Evolutionary conservation across 257 asterid species (phyloP), one percentile per base, ranked within the genome.

Genomic region (Buddleja alternifolia): DNA sequence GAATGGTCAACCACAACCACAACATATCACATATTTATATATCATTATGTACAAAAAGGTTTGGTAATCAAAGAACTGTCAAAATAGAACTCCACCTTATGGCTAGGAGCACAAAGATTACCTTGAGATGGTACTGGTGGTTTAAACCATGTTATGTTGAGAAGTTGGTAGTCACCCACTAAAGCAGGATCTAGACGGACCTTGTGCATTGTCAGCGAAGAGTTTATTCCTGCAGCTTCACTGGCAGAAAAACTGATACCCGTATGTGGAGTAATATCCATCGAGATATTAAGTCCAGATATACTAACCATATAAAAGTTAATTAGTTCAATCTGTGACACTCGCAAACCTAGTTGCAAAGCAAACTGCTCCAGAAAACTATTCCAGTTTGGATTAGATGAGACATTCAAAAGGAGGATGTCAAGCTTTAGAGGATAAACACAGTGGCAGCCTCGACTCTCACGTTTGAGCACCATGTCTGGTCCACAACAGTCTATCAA

Each of bases 261-360:
- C 63, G 72, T 81, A 60, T 80, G 83, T 34, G 98, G 98, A 69
- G 89, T 86, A 59, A 93, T 74, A 75, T 90, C 96, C 98, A 93
- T 93, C 6, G 98, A 93, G 78, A 93, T 90, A 84, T 93, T 90
- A 71, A 93, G 96, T 60, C 86, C 86, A 41, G 93, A 84, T 76
- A 84, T 65, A 67, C 87, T 79, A 71, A 93, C 87, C 71, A 90
- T 60, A 72, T 90, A 93, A 78, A 93, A 90, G 83, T 93, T 86
- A 64, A 90, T 85, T 61, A 93, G 90, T 87, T 93, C 98, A 74
- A 93, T 90, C 83, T 90, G 98, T 61, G 98, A 76, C 66, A 78
- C 90, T 77, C 79, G 71, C 52, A 93, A 73, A 46, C 86, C 80
- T 57, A 93, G 84, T 74, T 83, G 88, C 6, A 84, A 71, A 59